Percentiles rank a stretch among this genome's conserved stretches.
These are phyloP conservation scores for Mycena citricolor DNA, from an alignment of 1,284 basidiomycete genomes.

Conservation along the genomic window DNA sequence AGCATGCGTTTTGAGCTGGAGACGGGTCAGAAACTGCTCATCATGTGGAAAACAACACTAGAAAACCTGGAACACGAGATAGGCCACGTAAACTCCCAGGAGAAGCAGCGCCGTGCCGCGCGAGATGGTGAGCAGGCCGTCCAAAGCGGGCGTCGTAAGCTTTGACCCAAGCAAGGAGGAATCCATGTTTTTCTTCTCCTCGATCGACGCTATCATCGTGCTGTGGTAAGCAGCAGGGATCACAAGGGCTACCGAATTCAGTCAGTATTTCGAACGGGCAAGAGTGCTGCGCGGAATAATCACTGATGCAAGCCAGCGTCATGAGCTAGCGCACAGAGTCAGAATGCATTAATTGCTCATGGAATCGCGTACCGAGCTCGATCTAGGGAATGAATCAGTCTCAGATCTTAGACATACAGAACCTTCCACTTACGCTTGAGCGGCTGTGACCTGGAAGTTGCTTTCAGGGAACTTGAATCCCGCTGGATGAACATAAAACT, in stretches of 20 bases:
- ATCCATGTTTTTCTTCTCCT: slow-evolving; percentile 6
- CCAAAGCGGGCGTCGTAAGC: slow-evolving; percentile 32
- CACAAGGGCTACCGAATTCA: slow-evolving; percentile 60
- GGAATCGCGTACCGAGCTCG: slow-evolving; percentile 53
- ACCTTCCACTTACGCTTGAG: slow-evolving; percentile 68
- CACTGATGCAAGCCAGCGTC: slow-evolving; percentile 89
- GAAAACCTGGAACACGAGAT: slow-evolving; percentile 78
- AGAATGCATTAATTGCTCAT: slow-evolving; percentile 5
- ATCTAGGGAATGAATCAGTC: slow-evolving; percentile 36
- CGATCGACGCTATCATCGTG: slow-evolving; percentile 31
- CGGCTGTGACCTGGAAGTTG: slow-evolving; percentile 78
- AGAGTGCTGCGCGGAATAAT: slow-evolving; percentile 37
- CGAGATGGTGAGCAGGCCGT: slow-evolving; percentile 75
- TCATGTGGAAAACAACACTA: too few species aligned
- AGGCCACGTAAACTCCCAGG: slow-evolving; percentile 79
- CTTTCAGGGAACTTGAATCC: slow-evolving; percentile 70
- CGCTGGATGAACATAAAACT: slow-evolving; percentile 36
- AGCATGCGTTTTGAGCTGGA: slow-evolving; percentile 36
- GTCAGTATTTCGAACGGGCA: slow-evolving; percentile 10
- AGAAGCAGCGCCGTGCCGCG: slow-evolving; percentile 84
- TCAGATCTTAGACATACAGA: slow-evolving; percentile 21
- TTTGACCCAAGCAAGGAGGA: slow-evolving; percentile 17
- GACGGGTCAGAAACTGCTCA: too few species aligned
- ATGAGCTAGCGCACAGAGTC: slow-evolving; percentile 57
- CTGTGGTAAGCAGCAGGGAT: slow-evolving; percentile 88